These are phyloP conservation scores for Ceriops decandra DNA, from an alignment of 345 rosid species.

Conservation along the genomic window DNA sequence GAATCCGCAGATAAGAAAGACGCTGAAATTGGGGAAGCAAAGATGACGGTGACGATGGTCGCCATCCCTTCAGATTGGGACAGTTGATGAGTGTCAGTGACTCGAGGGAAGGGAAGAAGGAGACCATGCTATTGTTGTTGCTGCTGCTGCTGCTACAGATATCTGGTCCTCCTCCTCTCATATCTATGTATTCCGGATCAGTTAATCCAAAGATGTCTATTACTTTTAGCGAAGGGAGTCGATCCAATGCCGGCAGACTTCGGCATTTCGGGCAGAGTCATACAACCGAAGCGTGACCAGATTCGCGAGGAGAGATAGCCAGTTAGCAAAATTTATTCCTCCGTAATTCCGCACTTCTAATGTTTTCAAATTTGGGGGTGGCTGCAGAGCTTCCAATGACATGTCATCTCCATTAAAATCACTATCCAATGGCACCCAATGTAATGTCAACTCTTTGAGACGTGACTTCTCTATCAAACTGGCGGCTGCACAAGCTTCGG, in stretches of 20 bases:
- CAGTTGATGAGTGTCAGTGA: not conserved
- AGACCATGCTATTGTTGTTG: too few species aligned
- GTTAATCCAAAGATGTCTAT: constrained; percentile 1
- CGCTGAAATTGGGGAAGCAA: too few species aligned
- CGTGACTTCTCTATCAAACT: constrained; percentile 12
- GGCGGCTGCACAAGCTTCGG: not conserved
- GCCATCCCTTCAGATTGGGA: not conserved
- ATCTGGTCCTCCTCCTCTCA: not conserved
- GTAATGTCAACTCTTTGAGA: constrained; percentile 6
- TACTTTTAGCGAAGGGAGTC: too few species aligned
- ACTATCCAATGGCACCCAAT: not conserved
- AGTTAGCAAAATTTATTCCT: too few species aligned
- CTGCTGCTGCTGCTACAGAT: too few species aligned
- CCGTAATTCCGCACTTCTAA: too few species aligned
- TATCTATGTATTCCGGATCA: constrained; percentile 16
- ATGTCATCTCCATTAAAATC: not conserved
- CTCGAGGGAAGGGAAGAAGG: constrained; percentile 12
- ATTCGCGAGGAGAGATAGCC: too few species aligned
- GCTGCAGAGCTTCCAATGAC: constrained; percentile 7
- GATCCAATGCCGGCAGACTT: too few species aligned
- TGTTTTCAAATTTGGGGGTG: too few species aligned
- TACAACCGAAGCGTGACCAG: too few species aligned
- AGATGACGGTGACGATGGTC: not conserved
- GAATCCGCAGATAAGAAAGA: too few species aligned
- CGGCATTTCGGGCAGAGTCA: too few species aligned